Conservation (phyloP, 305 asterid species). For the Withania somnifera region DNA sequence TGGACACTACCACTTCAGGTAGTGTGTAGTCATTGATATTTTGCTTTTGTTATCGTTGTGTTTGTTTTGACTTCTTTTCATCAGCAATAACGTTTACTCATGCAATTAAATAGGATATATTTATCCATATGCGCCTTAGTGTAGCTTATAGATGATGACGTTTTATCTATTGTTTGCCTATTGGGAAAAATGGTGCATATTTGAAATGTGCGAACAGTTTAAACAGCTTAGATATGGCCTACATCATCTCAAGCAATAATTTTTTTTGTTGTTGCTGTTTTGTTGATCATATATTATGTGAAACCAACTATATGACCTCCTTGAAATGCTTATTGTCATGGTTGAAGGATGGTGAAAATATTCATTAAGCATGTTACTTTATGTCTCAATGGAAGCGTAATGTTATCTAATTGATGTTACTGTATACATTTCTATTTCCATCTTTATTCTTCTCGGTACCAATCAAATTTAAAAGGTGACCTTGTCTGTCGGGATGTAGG, state of each 20-base stretch:
- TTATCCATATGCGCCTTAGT: not conserved
- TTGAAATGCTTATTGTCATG: not conserved
- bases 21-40: not conserved
- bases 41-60: not conserved
- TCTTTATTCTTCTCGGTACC: not conserved
- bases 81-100: not conserved
- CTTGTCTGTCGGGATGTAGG: not conserved
- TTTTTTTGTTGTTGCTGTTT: not conserved
- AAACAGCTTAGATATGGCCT: not conserved
- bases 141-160: not conserved
- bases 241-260: not conserved
- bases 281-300: not conserved
- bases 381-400: not conserved
- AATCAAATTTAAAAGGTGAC: not conserved
- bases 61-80: not conserved
- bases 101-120: not conserved
- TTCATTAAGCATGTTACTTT: not conserved
- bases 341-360: not conserved
- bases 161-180: not conserved
- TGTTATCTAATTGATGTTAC: not conserved
- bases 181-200: not conserved
- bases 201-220: not conserved
- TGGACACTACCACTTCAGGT: slow-evolving; percentile 28
- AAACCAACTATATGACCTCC: not conserved
- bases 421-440: not conserved